Evolutionary conservation across 2,329 filamentous ascomycete genomes (phyloP), one percentile per base, ranked within the genome.

Genomic region (Scedosporium minutisporum): DNA sequence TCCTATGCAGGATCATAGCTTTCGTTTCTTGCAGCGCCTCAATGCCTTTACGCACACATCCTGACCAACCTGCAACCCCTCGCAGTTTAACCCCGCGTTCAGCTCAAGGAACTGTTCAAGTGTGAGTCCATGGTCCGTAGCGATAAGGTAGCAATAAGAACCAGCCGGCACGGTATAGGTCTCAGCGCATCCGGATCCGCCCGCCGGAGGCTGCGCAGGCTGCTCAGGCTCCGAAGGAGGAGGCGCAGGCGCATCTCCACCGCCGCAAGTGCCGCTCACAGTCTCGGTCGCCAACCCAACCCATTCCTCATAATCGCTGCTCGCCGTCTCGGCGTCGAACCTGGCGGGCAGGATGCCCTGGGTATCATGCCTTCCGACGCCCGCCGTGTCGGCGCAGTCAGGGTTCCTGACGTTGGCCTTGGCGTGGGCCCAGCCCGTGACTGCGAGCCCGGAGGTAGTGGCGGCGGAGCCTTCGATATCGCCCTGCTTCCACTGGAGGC

Each of bases 341-440:
- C 66, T 66, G 18, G 75, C 77, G 0, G 81, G 80, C 68, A 84
- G 86, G 68, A 70, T 67, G 61, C 62, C 81, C 80, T 63, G 77
- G 63, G 78, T 81, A 66, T 84, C 79, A 68, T 88, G 85, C 71
- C 83, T 80, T 51, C 75, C 67, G 63, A 84, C 76, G 9, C 72
- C 72, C 51, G 80, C 76, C 57, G 77, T 73, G 51, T 80, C 70
- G 25, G 78, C 71, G 69, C 78, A 77, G 6, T 70, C 65, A 5
- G 44, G 57, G 14, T 62, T 62, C n/a, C 16, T 41, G 23, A 25
- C 42, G 29, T 75, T 74, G 2, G 68, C 70, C 29, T 76, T 77
- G 46, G 81, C 76, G 65, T 84, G 80, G 6, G 82, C 83, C 76
- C 82, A 86, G 6, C 83, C 84, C 21, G 87, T 71, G 27, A 84